Evolutionary conservation across 2,329 filamentous ascomycete species (phyloP).

Genomic region (Fusarium penzigii): DNA sequence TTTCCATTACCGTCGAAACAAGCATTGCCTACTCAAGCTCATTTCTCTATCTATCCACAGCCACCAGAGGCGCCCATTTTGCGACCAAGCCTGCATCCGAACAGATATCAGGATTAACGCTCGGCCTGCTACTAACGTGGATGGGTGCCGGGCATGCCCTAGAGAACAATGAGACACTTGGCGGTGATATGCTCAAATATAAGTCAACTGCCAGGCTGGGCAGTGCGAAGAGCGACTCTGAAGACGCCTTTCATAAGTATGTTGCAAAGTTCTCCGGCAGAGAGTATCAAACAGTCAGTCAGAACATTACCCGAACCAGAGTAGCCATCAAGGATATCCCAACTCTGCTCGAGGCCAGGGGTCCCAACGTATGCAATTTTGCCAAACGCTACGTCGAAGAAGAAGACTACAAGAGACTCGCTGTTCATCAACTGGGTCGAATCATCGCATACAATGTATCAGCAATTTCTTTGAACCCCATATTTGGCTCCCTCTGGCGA

Average conservation of each 20-base stretch:
- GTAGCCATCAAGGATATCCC: constrained; percentile 26
- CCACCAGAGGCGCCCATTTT: constrained; percentile 45
- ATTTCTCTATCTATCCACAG: constrained; percentile 43
- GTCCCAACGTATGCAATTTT: constrained; percentile 34
- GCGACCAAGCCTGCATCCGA: constrained; percentile 27
- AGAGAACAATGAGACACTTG: constrained; percentile 7
- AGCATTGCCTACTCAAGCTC: constrained; percentile 28
- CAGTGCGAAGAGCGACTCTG: constrained; percentile 3
- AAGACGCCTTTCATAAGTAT: constrained; percentile 1
- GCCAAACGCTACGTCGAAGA: constrained; percentile 43
- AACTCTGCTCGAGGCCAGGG: constrained; percentile 23
- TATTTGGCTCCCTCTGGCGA: constrained; percentile 53
- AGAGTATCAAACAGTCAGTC: background rate
- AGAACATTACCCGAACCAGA: constrained; percentile 8
- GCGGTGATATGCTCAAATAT: constrained; percentile 13
- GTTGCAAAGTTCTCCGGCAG: background rate
- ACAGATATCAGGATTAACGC: constrained; percentile 42
- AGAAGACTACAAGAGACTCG: constrained; percentile 39
- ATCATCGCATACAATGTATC: constrained; percentile 47
- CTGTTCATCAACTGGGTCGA: constrained; percentile 39
- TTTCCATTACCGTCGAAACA: constrained; percentile 39
- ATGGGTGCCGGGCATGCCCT: constrained; percentile 21
- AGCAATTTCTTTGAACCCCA: constrained; percentile 48
- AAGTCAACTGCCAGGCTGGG: constrained; percentile 13
- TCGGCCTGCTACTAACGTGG: constrained; percentile 30